phyloP scores from a whole-genome alignment of 176 grass and related monocot species.

The Eleusine indica region DNA sequence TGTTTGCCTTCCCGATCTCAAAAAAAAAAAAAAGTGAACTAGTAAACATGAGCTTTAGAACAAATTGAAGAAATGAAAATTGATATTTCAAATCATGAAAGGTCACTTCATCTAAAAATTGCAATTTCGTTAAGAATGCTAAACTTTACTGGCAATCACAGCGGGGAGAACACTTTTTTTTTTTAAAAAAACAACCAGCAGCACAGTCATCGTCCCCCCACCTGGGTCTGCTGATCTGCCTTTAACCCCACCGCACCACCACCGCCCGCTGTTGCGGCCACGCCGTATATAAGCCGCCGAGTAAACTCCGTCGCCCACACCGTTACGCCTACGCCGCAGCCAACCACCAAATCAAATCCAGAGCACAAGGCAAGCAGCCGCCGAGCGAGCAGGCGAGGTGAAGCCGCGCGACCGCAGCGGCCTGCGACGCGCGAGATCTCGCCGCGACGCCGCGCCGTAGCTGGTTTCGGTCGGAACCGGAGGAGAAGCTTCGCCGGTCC shows the following conservation, averaged over 20 bases:
- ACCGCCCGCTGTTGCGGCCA: constrained; percentile 33
- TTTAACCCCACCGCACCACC: constrained; percentile 37
- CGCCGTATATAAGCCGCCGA: constrained; percentile 43
- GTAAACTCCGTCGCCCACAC: constrained; percentile 42
- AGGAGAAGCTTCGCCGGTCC: not conserved
- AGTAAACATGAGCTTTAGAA: not conserved
- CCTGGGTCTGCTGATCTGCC: not conserved
- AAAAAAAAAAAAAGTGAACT: not conserved
- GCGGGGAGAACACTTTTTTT: not conserved
- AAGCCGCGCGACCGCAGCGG: constrained; percentile 17
- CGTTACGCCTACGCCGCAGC: constrained; percentile 44
- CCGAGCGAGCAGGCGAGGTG: not conserved
- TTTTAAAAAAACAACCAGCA: not conserved
- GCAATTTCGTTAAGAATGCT: not conserved
- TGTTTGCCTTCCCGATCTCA: not conserved
- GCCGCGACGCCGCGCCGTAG: not conserved
- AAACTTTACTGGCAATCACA: not conserved
- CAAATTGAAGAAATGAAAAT: not conserved
- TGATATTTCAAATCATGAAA: not conserved
- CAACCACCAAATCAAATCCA: constrained; percentile 35
- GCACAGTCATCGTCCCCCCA: not conserved
- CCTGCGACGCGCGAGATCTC: constrained; percentile 38
- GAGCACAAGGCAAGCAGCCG: not conserved
- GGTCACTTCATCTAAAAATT: no score
- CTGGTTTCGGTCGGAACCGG: not conserved